Conservation (phyloP, 2,329 filamentous ascomycete genomes). For the Gyromitra esculenta region DNA sequence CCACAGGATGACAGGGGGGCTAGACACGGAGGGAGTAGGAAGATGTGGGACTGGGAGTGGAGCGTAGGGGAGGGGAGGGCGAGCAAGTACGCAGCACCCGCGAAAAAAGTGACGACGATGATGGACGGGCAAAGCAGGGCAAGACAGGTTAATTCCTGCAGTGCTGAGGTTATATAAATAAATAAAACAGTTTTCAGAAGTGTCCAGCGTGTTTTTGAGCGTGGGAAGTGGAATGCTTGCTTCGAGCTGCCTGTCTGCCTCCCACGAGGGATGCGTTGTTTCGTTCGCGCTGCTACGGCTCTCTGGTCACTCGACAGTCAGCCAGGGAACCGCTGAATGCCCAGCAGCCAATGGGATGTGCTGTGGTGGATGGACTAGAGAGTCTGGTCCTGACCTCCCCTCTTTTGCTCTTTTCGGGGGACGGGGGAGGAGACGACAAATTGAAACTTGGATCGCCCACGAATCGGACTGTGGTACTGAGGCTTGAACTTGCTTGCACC, state of each 20-base stretch:
- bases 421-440: conserved; percentile 18
- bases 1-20: conserved; percentile 31
- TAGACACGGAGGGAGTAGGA: conserved; percentile 41
- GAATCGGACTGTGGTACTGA: conserved; percentile 45
- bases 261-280: conserved; percentile 48
- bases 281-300: conserved; percentile 36
- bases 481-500: conserved; percentile 42
- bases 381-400: conserved; percentile 34
- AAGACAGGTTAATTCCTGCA: conserved; percentile 41
- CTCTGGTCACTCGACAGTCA: conserved; percentile 37
- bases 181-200: conserved; percentile 37
- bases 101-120: conserved; percentile 50
- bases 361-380: conserved; percentile 13
- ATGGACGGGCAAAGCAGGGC: conserved; percentile 46
- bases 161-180: conserved; percentile 31
- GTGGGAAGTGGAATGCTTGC: conserved; percentile 38
- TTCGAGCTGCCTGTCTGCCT: conserved; percentile 35
- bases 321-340: conserved; percentile 40
- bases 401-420: conserved; percentile 22
- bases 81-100: conserved; percentile 28
- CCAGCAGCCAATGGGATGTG: conserved; percentile 38
- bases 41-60: conserved; percentile 39
- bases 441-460: conserved; percentile 44
- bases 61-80: conserved; percentile 38
- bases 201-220: conserved; percentile 33